A percentile compares a stretch with the other conserved stretches of the same genome.
These are phyloP conservation scores for Microsporum audouinii DNA, from an alignment of 2,329 filamentous ascomycete genomes.

Conservation along the genomic window DNA sequence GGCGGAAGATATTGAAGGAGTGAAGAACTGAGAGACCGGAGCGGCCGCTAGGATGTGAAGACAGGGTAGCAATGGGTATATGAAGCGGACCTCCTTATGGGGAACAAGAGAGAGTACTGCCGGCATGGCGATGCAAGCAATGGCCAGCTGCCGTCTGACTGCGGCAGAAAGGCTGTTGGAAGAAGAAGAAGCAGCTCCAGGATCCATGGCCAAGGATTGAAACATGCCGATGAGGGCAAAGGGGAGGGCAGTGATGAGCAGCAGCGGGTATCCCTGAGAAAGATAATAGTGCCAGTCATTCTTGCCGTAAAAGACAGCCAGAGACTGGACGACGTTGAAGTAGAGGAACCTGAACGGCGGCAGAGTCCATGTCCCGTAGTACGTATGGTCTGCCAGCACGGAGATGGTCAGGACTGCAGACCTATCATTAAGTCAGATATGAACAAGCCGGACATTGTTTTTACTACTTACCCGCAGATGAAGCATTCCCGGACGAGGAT, in stretches of 20 bases:
- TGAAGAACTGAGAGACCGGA: constrained; percentile 55
- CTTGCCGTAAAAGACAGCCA: constrained; percentile 83
- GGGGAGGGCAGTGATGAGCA: constrained; percentile 72
- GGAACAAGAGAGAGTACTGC: constrained; percentile 62
- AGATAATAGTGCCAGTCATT: constrained; percentile 92
- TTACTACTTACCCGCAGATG: constrained; percentile 42
- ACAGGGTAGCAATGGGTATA: constrained; percentile 82
- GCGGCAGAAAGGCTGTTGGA: constrained; percentile 12
- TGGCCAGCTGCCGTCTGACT: constrained; percentile 46
- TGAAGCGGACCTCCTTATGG: constrained; percentile 96
- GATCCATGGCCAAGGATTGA: constrained; percentile 37
- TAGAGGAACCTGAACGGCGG: constrained; percentile 77
- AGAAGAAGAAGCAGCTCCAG: constrained; percentile 21
- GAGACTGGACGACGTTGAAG: constrained; percentile 77
- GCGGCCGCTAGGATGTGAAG: constrained; percentile 70
- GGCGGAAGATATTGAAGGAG: constrained; percentile 29
- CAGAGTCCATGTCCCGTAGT: constrained; percentile 78
- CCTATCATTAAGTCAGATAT: constrained; percentile 2
- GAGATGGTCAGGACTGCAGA: constrained; percentile 51
- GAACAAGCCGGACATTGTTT: not conserved
- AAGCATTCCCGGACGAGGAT: constrained; percentile 50
- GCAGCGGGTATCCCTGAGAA: constrained; percentile 74
- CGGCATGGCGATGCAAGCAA: constrained; percentile 50
- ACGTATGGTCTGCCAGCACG: constrained; percentile 57
- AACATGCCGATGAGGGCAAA: constrained; percentile 59